A percentile compares a stretch with the other conserved stretches of the same genome.
Evolutionary conservation across 169 alveolate species (phyloP).

Genomic region (Eimeria praecox): DNA sequence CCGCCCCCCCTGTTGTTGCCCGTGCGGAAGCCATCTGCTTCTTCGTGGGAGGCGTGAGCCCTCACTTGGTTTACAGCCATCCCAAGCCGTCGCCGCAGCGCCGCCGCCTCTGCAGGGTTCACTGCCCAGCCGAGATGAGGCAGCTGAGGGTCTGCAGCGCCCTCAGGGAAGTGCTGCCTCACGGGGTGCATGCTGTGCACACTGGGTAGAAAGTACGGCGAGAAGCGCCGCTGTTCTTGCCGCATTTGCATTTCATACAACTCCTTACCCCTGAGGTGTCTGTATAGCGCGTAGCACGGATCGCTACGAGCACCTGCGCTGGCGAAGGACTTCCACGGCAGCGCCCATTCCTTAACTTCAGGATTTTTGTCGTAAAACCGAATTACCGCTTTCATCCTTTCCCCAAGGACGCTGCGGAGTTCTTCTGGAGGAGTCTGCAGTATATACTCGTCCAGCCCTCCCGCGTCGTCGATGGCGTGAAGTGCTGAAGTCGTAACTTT

Average conservation of each 20-base stretch:
- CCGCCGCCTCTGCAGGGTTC: conserved; percentile 67
- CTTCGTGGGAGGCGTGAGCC: conserved; percentile 88
- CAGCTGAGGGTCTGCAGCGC: conserved; percentile 63
- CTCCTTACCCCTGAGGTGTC: conserved; percentile 78
- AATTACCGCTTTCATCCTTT: conserved; percentile 90
- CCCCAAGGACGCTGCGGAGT: conserved; percentile 92
- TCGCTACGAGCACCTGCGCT: conserved; percentile 63
- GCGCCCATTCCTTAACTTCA: conserved; percentile 76
- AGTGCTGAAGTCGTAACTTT: conserved; percentile 91
- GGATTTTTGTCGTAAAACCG: conserved; percentile 88
- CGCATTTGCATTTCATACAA: conserved; percentile 59
- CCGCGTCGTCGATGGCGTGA: conserved; percentile 93
- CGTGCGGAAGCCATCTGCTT: conserved; percentile 87
- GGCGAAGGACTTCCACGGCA: conserved; percentile 83
- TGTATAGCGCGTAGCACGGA: conserved; percentile 73
- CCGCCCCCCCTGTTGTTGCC: conserved; percentile 91
- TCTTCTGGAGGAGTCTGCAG: conserved; percentile 93
- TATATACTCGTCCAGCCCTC: conserved; percentile 93
- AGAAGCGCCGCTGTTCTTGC: conserved; percentile 13
- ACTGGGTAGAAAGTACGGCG: conserved; percentile 82
- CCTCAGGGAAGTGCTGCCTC: conserved; percentile 79
- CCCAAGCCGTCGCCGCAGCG: conserved; percentile 74
- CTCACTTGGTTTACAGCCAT: conserved; percentile 75
- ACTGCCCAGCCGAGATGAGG: conserved; percentile 78
- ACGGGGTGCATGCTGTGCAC: conserved; percentile 70